Base-by-base conservation (phyloP, 2,329 filamentous ascomycete species). In the Colletotrichum cordylinicola region DNA sequence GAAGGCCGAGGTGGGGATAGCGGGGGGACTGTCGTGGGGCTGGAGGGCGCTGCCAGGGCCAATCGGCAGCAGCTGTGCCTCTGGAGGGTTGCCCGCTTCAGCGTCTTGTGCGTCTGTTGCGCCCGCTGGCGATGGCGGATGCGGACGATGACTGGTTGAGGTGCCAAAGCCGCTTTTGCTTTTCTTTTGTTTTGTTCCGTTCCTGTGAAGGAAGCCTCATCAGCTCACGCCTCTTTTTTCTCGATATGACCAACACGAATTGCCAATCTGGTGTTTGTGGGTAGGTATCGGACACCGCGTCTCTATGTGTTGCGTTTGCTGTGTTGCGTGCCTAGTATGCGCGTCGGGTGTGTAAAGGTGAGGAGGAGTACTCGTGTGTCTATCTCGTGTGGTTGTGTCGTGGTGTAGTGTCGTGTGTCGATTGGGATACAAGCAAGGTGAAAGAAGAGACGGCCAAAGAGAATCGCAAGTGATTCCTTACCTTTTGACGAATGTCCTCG, bases 81-180 rank as follows among this genome's bases (percentile, higher is more conserved):
- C 69, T 62, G 18, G 62, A 39, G 16, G 24, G 27, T 43, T 43
- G 56, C 70, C 69, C 43, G 62, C 65, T 72, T 52, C 58, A 62
- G 72, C 64, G 52, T 56, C 55, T 72, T 62, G 61, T 67, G 69
- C 69, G 73, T 73, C 70, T 73, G 62, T 68, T 75, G 73, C 73
- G 73, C 73, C 73, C 73, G 73, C 69, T 72, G 68, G 31, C 13
- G 29, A 39, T 67, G 62, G 69, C 62, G 43, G 55, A 58, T 73
- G 73, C 69, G 69, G 73, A 56, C 56, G 39, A 33, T 55, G 27
- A 62, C 37, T 62, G 67, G 56, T 24, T 18, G 24, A 27, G 24
- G 24, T 27, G 39, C 39, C 24, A 10, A 31, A n/a, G 21, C 35
- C 55, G 18, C 58, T 21, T n/a, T 29, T 62, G 5, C 12, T 24